Evolutionary conservation across 331 rosid genomes (phyloP), one percentile per base, ranked within the genome.

Genomic region (Arachis monticola): DNA sequence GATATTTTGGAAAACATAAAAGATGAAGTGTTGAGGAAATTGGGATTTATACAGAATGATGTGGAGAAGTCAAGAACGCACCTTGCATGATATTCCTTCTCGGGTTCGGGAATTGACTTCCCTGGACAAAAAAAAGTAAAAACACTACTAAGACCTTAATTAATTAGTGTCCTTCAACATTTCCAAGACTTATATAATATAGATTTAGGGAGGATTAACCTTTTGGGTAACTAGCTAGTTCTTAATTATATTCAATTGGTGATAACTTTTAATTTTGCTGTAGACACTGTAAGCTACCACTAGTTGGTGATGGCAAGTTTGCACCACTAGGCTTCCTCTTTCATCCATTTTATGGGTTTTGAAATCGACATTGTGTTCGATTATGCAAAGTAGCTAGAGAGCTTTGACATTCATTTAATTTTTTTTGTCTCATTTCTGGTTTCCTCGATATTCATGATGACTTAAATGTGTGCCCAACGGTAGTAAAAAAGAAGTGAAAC

Each of bases 31-130:
- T 35, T 67, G 83, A 78, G 85, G 80, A 85, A 77, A 38, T 81
- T 85, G 60, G 79, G 86, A 77, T 80, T 79, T 70, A 82, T 44
- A 51, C 17, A 42, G 71, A 64, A 35, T 35, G 67, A 60, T 32
- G 77, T 75, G 80, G 78, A 83, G 97, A 87, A 92, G 99, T 92
- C 99, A 95, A 95, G 99, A 95, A 83, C 99, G 99, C 97, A 94
- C 99, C 99, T 85, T 90, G 81, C 88, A 50, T 47, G 66, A 85
- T 86, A 85, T 86, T 74, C 82, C 79, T 74, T 81, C 81, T 74
- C 68, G 81, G 61, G 99, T 94, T 94, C 99, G 97, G 99, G 99
- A 80, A 87, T 94, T 92, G 99, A 94, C 99, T 94, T 91, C 93
- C 87, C 90, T 60, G 67, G 58, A 44, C 75, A 60, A 22, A 22